These are phyloP conservation scores for Acrocalymma vagum DNA, from an alignment of 2,329 filamentous ascomycete species.

Conservation along the genomic window DNA sequence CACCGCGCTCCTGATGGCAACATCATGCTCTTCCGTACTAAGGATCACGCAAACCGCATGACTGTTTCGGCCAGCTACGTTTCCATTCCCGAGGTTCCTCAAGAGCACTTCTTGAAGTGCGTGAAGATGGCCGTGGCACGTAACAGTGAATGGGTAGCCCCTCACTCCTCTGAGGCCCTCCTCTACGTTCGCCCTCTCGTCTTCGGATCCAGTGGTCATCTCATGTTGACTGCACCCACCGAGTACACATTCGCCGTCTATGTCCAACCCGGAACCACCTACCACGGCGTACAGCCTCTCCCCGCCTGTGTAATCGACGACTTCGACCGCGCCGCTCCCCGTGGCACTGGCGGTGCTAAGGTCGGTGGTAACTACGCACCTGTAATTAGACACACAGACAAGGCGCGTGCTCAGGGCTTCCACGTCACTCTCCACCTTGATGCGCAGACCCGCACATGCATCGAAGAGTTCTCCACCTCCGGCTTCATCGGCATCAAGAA, in stretches of 20 bases:
- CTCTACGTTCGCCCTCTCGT: slow-evolving; percentile 48
- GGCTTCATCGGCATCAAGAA: slow-evolving; percentile 44
- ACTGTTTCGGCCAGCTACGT: slow-evolving; percentile 33
- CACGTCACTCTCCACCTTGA: slow-evolving; percentile 46
- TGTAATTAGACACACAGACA: slow-evolving; percentile 39
- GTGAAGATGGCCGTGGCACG: slow-evolving; percentile 30
- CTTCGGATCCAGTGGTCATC: slow-evolving; percentile 36
- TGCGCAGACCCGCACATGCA: slow-evolving; percentile 33
- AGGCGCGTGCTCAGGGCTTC: slow-evolving; percentile 41
- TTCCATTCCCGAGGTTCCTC: slow-evolving; percentile 40
- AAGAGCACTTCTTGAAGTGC: slow-evolving; percentile 34
- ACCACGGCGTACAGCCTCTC: slow-evolving; percentile 32
- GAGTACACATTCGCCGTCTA: slow-evolving; percentile 44
- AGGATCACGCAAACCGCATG: slow-evolving; percentile 39
- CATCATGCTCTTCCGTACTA: slow-evolving; percentile 44
- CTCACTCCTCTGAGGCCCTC: slow-evolving; percentile 33
- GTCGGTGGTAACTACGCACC: slow-evolving; percentile 51
- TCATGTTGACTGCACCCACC: slow-evolving; percentile 28
- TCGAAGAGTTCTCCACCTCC: slow-evolving; percentile 48
- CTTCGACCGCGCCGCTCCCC: slow-evolving; percentile 46
- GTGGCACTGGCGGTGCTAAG: slow-evolving; percentile 43
- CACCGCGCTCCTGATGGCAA: slow-evolving; percentile 21
- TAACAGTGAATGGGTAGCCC: slow-evolving; percentile 37
- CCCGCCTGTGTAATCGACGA: slow-evolving; percentile 44
- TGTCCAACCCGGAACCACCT: slow-evolving; percentile 32